Base-by-base conservation (phyloP, 305 asterid genomes). In the Nicotiana rustica region DNA sequence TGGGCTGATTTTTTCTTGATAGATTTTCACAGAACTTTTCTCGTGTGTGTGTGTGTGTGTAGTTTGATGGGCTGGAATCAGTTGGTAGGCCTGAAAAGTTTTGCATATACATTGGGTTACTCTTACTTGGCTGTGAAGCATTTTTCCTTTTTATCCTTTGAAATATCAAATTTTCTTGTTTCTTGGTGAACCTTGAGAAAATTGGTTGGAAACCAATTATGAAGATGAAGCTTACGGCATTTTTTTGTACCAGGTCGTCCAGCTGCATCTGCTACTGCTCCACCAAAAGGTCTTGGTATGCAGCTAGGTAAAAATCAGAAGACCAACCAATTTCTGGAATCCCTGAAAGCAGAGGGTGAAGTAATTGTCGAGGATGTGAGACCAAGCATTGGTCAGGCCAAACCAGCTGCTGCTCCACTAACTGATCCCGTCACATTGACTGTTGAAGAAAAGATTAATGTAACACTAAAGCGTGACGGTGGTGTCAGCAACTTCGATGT, bases 261-360 rank as follows among this genome's bases (percentile, higher is more conserved):
- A 78, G 69, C 97, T 83, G 84, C 97, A 85, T 78, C 98, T 84
- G 96, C 96, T 88, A 81, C 93, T 57, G 99, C 96, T 88, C 98
- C 99, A 84, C 90, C 94, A 31, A 96, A 96, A 86, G 97, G 96
- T 82, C 91, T 89, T 84, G 99, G 98, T 83, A 94, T 96, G 97
- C 85, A 96, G 90, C 93, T 96, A 62, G 99, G 99, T 13, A 96
- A 96, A 91, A 85, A 95, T 67, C 96, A 91, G 81, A 96, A 84
- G 91, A 86, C 96, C 82, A 94, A 92, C 89, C 99, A 95, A 82
- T 92, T 94, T 84, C 87, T 96, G 92, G 99, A 96, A 85, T 93
- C 99, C 80, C 89, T 96, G 67, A 96, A 91, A 89, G 97, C 95
- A 83, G 99, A 96, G 84, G 99, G 98, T 86, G 98, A 94, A 88